Conservation (phyloP, 192 early-diverging fungal genomes). For the Backusella psychrophila region DNA sequence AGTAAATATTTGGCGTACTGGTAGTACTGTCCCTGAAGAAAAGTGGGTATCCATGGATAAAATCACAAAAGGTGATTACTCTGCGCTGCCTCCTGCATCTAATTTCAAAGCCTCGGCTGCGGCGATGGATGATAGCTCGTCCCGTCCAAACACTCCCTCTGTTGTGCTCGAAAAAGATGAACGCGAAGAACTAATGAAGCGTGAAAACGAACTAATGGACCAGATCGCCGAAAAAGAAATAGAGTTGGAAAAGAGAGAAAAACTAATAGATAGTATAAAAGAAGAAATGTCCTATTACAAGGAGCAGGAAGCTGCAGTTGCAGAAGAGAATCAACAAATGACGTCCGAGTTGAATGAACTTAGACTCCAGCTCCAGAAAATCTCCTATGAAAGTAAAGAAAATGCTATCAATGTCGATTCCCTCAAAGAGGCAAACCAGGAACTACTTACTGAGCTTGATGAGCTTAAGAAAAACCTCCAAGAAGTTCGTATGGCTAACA, state of each 20-base stretch:
- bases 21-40: slow-evolving; percentile 62
- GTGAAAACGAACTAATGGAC: slow-evolving; percentile 97
- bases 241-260: slow-evolving; percentile 67
- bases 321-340: slow-evolving; percentile 75
- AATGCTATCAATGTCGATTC: slow-evolving; percentile 84
- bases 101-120: slow-evolving; percentile 15
- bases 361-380: slow-evolving; percentile 84
- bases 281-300: slow-evolving; percentile 79
- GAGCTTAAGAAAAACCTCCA: slow-evolving; percentile 65
- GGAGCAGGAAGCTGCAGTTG: slow-evolving; percentile 52
- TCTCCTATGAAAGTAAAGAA: slow-evolving; percentile 88
- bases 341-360: slow-evolving; percentile 71
- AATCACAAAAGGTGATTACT: slow-evolving; percentile 38
- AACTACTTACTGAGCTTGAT: slow-evolving; percentile 75
- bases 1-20: slow-evolving; percentile 85
- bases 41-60: slow-evolving; percentile 66
- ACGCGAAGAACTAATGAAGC: slow-evolving; percentile 88
- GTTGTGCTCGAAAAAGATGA: slow-evolving; percentile 83
- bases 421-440: slow-evolving; percentile 82
- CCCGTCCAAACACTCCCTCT: slow-evolving; percentile 75
- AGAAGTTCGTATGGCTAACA: slow-evolving; percentile 54
- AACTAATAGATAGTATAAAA: slow-evolving; percentile 60
- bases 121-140: slow-evolving; percentile 46
- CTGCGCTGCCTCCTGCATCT: slow-evolving; percentile 36
- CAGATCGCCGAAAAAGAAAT: slow-evolving; percentile 90